phyloP scores from a whole-genome alignment of 176 grass and related monocot genomes.

The Olyra latifolia region DNA sequence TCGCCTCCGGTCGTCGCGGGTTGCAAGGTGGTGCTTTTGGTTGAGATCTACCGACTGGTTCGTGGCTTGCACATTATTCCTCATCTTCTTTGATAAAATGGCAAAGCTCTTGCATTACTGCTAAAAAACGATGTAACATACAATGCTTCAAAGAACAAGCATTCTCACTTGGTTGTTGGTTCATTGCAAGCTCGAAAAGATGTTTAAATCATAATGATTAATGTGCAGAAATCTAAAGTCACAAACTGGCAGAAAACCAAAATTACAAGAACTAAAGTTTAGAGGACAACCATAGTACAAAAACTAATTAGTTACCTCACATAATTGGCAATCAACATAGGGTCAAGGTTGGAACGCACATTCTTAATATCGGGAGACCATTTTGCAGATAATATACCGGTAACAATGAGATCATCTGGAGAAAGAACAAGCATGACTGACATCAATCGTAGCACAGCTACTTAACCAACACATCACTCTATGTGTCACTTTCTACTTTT shows the following conservation, averaged over 20 bases:
- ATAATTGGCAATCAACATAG: constrained; percentile 79
- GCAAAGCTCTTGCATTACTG: too few relatives aligned
- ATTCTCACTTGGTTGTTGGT: not conserved
- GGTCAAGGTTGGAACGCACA: constrained; percentile 89
- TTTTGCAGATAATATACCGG: constrained; percentile 81
- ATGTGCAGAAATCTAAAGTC: not conserved
- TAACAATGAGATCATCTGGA: constrained; percentile 90
- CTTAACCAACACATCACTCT: not conserved
- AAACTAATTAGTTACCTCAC: constrained; percentile 60
- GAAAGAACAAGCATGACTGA: constrained; percentile 27
- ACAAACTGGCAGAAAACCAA: not conserved
- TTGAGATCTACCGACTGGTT: too few relatives aligned
- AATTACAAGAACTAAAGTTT: not conserved
- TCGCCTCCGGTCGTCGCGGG: too few relatives aligned
- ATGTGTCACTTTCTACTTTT: not conserved
- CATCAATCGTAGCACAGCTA: not conserved
- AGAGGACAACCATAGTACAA: not conserved
- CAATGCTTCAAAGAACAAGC: constrained; percentile 14
- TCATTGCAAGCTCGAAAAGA: not conserved
- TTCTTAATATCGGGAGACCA: constrained; percentile 95
- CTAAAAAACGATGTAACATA: not conserved
- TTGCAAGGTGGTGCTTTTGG: too few relatives aligned
- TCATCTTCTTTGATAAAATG: too few relatives aligned
- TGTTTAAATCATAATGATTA: not conserved
- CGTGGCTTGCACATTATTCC: too few relatives aligned